These are phyloP conservation scores for Mycena maculata DNA, from an alignment of 768 basidiomycete species.

Conservation along the genomic window DNA sequence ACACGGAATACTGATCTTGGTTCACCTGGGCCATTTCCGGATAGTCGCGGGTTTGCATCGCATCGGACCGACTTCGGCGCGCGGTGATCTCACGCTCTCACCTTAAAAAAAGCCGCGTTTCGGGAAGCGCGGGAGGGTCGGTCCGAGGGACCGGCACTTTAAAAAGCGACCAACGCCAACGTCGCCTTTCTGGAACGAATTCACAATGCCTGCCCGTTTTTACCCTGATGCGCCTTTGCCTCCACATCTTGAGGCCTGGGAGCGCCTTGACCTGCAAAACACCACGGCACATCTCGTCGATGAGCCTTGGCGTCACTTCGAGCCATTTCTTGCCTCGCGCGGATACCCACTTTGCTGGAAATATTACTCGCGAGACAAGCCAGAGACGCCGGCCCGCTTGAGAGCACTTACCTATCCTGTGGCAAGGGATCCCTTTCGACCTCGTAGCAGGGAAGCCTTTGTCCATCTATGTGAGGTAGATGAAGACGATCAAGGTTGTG, in stretches of 20 bases:
- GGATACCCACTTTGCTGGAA: slow-evolving; percentile 34
- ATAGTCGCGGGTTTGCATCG: too few relatives aligned
- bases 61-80: too few relatives aligned
- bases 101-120: too few relatives aligned
- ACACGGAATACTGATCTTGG: too few relatives aligned
- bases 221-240: slow-evolving; percentile 30
- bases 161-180: not conserved
- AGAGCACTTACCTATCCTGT: slow-evolving; percentile 9
- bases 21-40: too few relatives aligned
- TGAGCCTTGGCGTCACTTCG: slow-evolving; percentile 32
- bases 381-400: slow-evolving; percentile 23
- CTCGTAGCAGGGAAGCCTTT: slow-evolving; percentile 20
- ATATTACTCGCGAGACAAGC: slow-evolving; percentile 29
- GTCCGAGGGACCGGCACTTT: too few relatives aligned
- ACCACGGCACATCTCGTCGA: slow-evolving; percentile 31
- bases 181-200: not conserved
- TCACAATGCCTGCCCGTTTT: slow-evolving; percentile 4
- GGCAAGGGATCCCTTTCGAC: slow-evolving; percentile 24
- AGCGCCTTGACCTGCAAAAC: slow-evolving; percentile 25
- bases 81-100: too few relatives aligned
- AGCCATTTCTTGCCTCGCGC: slow-evolving; percentile 26
- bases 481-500: not conserved
- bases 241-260: slow-evolving; percentile 28
- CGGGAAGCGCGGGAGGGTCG: too few relatives aligned
- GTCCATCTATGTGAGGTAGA: slow-evolving; percentile 17